Conservation (phyloP, 371 early-diverging fungal genomes). For the Mortierella sp. region DNA sequence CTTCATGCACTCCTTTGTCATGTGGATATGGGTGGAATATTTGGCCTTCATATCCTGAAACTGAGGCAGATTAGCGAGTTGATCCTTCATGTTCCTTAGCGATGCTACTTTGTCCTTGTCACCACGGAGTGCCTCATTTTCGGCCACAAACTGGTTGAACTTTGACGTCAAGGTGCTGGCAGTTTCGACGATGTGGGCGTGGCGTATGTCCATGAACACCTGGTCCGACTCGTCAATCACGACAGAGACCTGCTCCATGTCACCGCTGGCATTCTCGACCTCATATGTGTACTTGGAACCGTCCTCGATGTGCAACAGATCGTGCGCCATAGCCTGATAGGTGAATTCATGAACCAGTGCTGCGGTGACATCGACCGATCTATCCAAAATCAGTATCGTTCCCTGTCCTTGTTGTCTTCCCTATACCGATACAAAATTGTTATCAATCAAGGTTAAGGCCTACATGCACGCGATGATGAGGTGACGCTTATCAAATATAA, state of each 20-base stretch:
- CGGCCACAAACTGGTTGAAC: conserved; percentile 81
- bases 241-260: conserved; percentile 26
- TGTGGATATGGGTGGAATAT: conserved; percentile 93
- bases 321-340: conserved; percentile 94
- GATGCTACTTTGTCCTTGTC: conserved; percentile 70
- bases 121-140: conserved; percentile 65
- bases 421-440: too few species aligned
- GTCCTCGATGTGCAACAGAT: conserved; percentile 82
- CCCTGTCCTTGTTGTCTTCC: conserved; percentile 75
- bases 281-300: conserved; percentile 75
- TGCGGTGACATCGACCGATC: conserved; percentile 86
- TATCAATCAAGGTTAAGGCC: too few species aligned
- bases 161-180: conserved; percentile 82
- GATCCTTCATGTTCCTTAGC: conserved; percentile 90
- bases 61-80: conserved; percentile 90
- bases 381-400: conserved; percentile 88
- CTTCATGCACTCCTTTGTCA: conserved; percentile 89
- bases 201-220: conserved; percentile 86
- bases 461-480: too few species aligned
- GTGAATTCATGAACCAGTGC: conserved; percentile 95
- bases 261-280: conserved; percentile 31
- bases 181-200: conserved; percentile 94
- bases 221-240: conserved; percentile 77
- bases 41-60: conserved; percentile 90
- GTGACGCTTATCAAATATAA: too few species aligned